Conservation (phyloP, 176 grass and related monocot genomes). For the Oryza meyeriana region DNA sequence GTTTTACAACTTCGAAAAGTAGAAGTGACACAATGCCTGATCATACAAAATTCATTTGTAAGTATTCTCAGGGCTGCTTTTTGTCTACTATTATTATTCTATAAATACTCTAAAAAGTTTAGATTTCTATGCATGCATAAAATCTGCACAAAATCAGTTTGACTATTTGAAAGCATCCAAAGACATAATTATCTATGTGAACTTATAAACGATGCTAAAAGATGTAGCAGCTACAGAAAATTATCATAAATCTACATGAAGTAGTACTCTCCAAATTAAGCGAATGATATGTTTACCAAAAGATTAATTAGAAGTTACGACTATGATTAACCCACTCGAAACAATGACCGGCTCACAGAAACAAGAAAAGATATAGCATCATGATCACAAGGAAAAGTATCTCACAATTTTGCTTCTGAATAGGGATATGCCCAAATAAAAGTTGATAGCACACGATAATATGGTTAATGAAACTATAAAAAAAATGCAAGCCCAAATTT, state of each 20-base stretch:
- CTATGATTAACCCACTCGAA: not conserved
- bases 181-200: too few relatives aligned
- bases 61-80: too few relatives aligned
- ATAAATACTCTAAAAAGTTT: too few relatives aligned
- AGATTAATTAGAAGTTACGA: not conserved
- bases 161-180: too few relatives aligned
- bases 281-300: not conserved
- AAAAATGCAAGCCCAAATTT: not conserved
- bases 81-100: too few relatives aligned
- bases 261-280: not conserved
- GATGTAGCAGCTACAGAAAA: not conserved
- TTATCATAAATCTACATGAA: not conserved
- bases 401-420: not conserved
- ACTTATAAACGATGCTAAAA: not conserved
- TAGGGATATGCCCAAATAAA: not conserved
- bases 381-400: not conserved
- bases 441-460: not conserved
- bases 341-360: not conserved
- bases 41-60: too few relatives aligned
- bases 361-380: not conserved
- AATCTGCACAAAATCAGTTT: too few relatives aligned
- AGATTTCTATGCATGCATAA: too few relatives aligned
- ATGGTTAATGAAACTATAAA: slow-evolving; percentile 5
- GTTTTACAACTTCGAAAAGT: too few relatives aligned
- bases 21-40: too few relatives aligned